Evolutionary conservation across 1,139 yeast genomes (phyloP), one percentile per base, ranked within the genome.

Genomic region (Candida smagusa): DNA sequence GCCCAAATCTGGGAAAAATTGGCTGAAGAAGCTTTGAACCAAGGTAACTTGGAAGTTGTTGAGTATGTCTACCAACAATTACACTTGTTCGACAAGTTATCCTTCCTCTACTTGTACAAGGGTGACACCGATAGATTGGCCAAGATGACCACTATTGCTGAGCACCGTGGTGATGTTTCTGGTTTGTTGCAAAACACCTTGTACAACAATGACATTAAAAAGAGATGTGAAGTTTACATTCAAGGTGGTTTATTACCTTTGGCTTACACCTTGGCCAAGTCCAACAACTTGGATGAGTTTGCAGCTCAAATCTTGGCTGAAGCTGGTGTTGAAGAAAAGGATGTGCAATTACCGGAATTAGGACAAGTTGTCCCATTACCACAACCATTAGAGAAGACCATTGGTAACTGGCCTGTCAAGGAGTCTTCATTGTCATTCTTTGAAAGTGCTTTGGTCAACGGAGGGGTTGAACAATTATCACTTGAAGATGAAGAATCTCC

Each of bases 261-360:
- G 53, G 98, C 98, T 1, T 94, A 89, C 59, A 86, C 97, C 22
- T 76, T 90, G 46, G 97, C 98, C 22, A 87, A 86, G 61, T 73
- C 94, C 26, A 85, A 84, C 50, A 97, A 96, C 5, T 75, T 89
- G 47, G 77, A 72, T 30, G 90, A 81, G 30, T 68, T 83, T 42
- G 96, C 96, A 22, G 74, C 77, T 33, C 74, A 79, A 35, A 84
- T 87, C 40, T 68, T 90, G 48, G 76, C 74, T 34, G 82, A 84
- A 48, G 79, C 90, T 22, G 87, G 81, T 7, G 72, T 86, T 27
- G 70, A 73, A 26, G 88, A 78, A 48, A 69, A 69, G 37, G 86
- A 84, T 40, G 74, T 90, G 40, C 76, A 76, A 39, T 66, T 88
- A 45, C 94, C 95, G 6, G 79, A 72, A 38, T 51, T 64, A 34